phyloP scores from a whole-genome alignment of 2,329 filamentous ascomycete species.

The Phaeosphaeriaceae sp. region DNA sequence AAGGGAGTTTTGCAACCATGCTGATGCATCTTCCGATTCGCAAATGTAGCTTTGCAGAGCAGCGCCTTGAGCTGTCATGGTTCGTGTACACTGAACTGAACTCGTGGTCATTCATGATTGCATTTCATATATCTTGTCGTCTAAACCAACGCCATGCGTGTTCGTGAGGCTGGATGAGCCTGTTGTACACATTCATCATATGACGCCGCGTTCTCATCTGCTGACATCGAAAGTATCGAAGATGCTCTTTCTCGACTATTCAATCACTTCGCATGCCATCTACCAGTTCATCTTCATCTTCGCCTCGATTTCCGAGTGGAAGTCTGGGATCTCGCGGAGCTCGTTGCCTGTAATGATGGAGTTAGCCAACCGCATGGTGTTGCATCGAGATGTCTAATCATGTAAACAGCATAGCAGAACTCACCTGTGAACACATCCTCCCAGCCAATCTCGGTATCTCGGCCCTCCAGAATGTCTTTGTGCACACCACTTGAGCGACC shows the following conservation, averaged over 20 bases:
- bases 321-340: conserved; percentile 70
- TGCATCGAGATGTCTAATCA: neutral
- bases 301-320: conserved; percentile 94
- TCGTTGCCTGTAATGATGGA: conserved; percentile 63
- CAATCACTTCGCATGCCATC: neutral
- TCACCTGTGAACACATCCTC: conserved; percentile 88
- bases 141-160: neutral
- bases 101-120: neutral
- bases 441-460: conserved; percentile 82
- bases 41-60: too few species aligned
- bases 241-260: neutral
- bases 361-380: conserved; percentile 17
- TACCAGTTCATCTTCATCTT: conserved; percentile 79
- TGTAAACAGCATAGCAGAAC: conserved; percentile 22
- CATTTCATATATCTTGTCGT: neutral
- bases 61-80: too few species aligned
- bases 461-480: conserved; percentile 84
- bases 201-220: neutral
- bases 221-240: neutral
- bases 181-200: neutral
- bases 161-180: neutral
- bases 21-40: neutral
- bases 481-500: conserved; percentile 74
- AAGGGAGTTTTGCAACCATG: neutral
- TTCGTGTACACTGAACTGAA: neutral